Evolutionary conservation across 148 eudicot species (phyloP).

Genomic region (Heliosperma pusillum): DNA sequence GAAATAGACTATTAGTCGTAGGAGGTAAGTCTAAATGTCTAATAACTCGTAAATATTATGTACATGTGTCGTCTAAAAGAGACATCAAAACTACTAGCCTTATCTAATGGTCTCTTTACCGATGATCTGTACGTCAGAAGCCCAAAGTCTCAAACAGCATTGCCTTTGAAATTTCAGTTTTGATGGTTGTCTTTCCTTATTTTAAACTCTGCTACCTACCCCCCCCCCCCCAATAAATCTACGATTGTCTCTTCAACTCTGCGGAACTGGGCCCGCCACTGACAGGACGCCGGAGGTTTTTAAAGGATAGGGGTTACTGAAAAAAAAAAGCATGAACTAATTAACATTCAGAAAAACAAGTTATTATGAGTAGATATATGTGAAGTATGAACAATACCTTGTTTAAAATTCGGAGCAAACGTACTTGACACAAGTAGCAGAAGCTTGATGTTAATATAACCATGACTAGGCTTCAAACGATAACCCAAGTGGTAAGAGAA

Average conservation of each 20-base stretch:
- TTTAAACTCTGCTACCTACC: too few species aligned
- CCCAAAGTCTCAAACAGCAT: too few species aligned
- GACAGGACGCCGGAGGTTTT: too few species aligned
- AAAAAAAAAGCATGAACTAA: background rate
- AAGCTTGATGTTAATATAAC: background rate
- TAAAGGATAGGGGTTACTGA: too few species aligned
- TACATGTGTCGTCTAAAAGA: background rate
- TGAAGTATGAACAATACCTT: background rate
- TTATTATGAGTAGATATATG: background rate
- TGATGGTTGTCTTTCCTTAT: too few species aligned
- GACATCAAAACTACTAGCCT: background rate
- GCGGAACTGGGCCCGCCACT: too few species aligned
- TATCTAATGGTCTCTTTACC: too few species aligned
- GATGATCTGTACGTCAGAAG: too few species aligned
- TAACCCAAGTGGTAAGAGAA: conserved; percentile 64
- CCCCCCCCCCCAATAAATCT: too few species aligned
- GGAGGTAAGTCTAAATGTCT: background rate
- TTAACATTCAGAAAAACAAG: background rate
- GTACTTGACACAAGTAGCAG: conserved; percentile 1
- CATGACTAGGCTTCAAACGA: conserved; percentile 16
- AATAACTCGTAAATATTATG: background rate
- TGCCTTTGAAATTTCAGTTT: too few species aligned
- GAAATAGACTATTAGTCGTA: background rate
- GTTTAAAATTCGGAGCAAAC: background rate
- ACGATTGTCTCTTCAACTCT: too few species aligned